A percentile compares a stretch with the other conserved stretches of the same genome.
Evolutionary conservation across 768 basidiomycete species (phyloP).

Genomic region (Hygrocybe punicea): DNA sequence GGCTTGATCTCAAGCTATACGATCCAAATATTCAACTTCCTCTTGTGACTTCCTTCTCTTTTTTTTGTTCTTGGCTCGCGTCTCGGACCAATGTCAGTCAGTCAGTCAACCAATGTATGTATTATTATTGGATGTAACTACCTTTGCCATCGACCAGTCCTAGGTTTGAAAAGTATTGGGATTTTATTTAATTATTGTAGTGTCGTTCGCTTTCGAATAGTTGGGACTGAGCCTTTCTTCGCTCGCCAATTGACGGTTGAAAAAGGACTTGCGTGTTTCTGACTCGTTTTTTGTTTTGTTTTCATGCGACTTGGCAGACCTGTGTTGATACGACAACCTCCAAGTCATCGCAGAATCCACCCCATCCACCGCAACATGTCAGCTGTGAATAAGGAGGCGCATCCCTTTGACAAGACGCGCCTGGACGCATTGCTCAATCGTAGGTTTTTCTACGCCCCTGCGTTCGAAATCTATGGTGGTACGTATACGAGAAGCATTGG

Average conservation of each 20-base stretch:
- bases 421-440: slow-evolving; percentile 84
- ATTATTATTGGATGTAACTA: slow-evolving; percentile 18
- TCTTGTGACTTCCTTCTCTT: not conserved
- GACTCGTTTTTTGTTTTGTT: not conserved
- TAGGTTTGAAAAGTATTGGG: too few relatives aligned
- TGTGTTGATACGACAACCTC: not conserved
- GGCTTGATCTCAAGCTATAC: not conserved
- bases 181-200: too few relatives aligned
- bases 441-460: slow-evolving; percentile 96
- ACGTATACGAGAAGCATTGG: slow-evolving; percentile 27
- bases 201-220: too few relatives aligned
- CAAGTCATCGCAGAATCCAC: not conserved
- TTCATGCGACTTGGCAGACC: not conserved
- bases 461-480: slow-evolving; percentile 99
- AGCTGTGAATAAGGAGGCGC: slow-evolving; percentile 73
- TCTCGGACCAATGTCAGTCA: not conserved
- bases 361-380: not conserved
- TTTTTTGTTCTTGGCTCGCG: not conserved
- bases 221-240: too few relatives aligned
- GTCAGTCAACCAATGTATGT: slow-evolving; percentile 26
- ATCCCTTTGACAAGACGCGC: slow-evolving; percentile 80
- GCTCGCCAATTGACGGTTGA: too few relatives aligned
- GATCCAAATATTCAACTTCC: not conserved
- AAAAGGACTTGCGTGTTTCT: not conserved
- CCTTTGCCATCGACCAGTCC: too few relatives aligned